phyloP scores from a whole-genome alignment of 805 yeast genomes.

The Saccharomycopsis synnaedendra region DNA sequence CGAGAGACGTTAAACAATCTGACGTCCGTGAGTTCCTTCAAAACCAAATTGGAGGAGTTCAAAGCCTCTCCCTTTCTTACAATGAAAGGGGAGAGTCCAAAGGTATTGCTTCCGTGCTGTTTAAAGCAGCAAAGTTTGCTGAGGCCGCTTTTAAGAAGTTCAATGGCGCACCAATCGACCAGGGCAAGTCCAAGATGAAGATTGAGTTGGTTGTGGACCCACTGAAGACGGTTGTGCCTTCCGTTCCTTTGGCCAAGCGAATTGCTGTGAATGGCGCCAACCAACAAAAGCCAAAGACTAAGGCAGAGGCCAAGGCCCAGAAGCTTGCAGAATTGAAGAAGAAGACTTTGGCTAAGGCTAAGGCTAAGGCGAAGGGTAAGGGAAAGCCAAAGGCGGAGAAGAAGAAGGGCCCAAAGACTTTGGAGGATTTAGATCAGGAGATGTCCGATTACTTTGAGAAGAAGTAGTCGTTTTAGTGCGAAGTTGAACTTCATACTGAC shows the following conservation, averaged over 20 bases:
- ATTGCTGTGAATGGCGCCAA: conserved; percentile 36
- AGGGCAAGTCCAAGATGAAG: conserved; percentile 66
- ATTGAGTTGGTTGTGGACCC: conserved; percentile 83
- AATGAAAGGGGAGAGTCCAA: conserved; percentile 83
- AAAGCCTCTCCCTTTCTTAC: conserved; percentile 59
- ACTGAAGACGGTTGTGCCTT: conserved; percentile 31
- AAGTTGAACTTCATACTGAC: too few relatives aligned
- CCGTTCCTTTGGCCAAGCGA: conserved; percentile 54
- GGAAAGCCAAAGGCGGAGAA: conserved; percentile 20
- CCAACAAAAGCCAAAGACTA: conserved; percentile 3
- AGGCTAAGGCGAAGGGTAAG: conserved; percentile 25
- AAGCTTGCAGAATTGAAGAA: conserved; percentile 15
- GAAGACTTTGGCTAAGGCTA: conserved; percentile 9
- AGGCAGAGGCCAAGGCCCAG: conserved; percentile 13
- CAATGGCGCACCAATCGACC: conserved; percentile 90
- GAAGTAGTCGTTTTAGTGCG: conserved; percentile 21
- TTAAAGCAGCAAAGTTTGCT: conserved; percentile 61
- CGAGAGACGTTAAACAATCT: conserved; percentile 75
- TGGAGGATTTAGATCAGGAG: conserved; percentile 93
- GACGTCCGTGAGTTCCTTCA: conserved; percentile 87
- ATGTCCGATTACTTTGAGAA: conserved; percentile 89
- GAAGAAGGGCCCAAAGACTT: conserved; percentile 45
- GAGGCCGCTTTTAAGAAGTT: conserved; percentile 68
- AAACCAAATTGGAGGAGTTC: conserved; percentile 78
- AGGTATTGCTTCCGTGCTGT: conserved; percentile 83